phyloP scores from a whole-genome alignment of 177 flowering plant genomes.

The Telopea speciosissima region DNA sequence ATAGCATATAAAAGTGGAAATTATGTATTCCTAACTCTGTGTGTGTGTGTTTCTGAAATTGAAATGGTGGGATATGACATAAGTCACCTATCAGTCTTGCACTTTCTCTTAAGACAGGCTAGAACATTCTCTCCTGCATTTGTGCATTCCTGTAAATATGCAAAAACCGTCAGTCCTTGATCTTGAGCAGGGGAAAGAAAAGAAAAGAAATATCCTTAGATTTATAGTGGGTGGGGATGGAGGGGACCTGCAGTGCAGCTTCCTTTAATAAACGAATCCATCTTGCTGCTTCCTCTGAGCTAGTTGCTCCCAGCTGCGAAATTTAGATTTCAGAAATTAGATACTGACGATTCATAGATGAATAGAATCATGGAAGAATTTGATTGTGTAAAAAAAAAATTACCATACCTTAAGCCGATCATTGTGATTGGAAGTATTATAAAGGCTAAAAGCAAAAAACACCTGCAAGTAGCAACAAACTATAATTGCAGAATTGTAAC shows the following conservation, averaged over 20 bases:
- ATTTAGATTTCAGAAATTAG: slow-evolving; percentile 11
- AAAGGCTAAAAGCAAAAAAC: slow-evolving; percentile 71
- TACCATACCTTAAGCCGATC: slow-evolving; percentile 72
- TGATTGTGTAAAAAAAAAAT: not conserved
- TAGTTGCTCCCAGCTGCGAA: slow-evolving; percentile 71
- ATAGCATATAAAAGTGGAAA: not conserved
- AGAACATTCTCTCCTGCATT: slow-evolving; percentile 22
- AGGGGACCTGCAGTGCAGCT: slow-evolving; percentile 55
- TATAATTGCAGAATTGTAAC: not conserved
- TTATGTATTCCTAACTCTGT: too few species aligned
- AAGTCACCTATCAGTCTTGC: slow-evolving; percentile 58
- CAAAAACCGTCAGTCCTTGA: slow-evolving; percentile 5
- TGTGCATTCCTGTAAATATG: slow-evolving; percentile 37
- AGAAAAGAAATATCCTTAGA: not conserved
- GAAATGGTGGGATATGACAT: not conserved
- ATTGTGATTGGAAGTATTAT: slow-evolving; percentile 54
- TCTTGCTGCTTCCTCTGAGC: slow-evolving; percentile 89
- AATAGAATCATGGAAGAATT: not conserved
- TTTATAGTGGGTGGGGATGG: slow-evolving; percentile 3
- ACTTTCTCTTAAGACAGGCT: slow-evolving; percentile 36
- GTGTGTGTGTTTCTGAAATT: not conserved
- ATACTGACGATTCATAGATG: not conserved
- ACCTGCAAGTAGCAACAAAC: slow-evolving; percentile 42
- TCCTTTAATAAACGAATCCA: slow-evolving; percentile 75
- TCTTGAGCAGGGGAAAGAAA: not conserved